Percentiles rank a stretch among this genome's conserved stretches.
Conservation (phyloP, 306 rosid species). For the Trifolium subterraneum region DNA sequence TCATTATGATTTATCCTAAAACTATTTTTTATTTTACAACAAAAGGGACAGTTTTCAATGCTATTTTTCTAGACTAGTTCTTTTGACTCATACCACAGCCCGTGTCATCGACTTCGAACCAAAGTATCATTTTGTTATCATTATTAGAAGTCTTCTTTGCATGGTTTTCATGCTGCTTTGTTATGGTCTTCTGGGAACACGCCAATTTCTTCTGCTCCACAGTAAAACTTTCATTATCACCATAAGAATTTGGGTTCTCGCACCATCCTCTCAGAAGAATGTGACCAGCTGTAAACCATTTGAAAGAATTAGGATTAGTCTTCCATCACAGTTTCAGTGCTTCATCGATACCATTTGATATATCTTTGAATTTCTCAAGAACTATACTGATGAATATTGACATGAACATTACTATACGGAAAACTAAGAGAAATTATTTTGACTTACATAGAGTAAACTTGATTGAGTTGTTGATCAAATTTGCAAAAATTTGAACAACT, state of each 20-base stretch:
- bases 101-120: constrained; percentile 98
- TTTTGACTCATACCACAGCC: constrained; percentile 78
- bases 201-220: constrained; percentile 57
- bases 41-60: constrained; percentile 25
- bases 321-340: constrained; percentile 26
- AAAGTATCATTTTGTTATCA: constrained; percentile 71
- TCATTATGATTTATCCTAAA: no score
- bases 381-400: constrained; percentile 1
- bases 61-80: constrained; percentile 29
- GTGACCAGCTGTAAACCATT: constrained; percentile 84
- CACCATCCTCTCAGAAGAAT: constrained; percentile 90
- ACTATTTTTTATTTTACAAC: constrained; percentile 28
- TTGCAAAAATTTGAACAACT: constrained; percentile 95
- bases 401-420: background rate
- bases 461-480: constrained; percentile 93
- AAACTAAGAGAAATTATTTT: background rate
- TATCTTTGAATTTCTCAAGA: constrained; percentile 21
- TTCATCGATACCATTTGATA: background rate
- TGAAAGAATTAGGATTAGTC: constrained; percentile 38
- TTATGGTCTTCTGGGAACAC: constrained; percentile 59
- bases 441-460: constrained; percentile 91
- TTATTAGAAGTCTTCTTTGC: constrained; percentile 58
- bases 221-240: constrained; percentile 49
- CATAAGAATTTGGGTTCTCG: constrained; percentile 58
- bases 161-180: constrained; percentile 65